Evolutionary conservation across 108 stramenopile species (phyloP), one percentile per base, ranked within the genome.

Genomic region (Conticribra guillardii): DNA sequence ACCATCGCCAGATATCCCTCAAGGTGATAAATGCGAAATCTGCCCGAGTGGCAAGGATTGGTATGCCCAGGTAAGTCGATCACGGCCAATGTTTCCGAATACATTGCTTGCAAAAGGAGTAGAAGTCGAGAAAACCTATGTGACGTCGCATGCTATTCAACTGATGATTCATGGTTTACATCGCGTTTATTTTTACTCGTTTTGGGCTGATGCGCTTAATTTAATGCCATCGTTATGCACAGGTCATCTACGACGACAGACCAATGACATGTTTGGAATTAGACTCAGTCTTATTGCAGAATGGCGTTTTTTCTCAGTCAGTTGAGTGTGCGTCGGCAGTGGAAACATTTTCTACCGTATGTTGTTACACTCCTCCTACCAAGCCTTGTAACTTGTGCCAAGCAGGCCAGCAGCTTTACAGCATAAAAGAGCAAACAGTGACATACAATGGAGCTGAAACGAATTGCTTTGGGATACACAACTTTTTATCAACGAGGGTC

Each of bases 211-310:
- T n/a, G n/a, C n/a, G n/a, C n/a, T n/a, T n/a, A n/a, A n/a, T n/a
- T n/a, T n/a, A n/a, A n/a, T n/a, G n/a, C n/a, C n/a, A 79, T 46
- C 72, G 78, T 70, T 79, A 79, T 56, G 78, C 78, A 11, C 58
- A 71, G 62, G 54, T 79, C 8, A 60, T 58, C 9, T 54, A 72
- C 66, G 61, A 54, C 58, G 78, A 64, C 19, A 79, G 49, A 18
- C 64, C 60, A 11, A 79, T 79, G 70, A 79, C 78, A 41, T 79
- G 78, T 60, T 51, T 79, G 64, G 78, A 79, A 55, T 59, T 79
- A 26, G 78, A 79, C 60, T 62, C 78, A 19, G 65, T 67, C 2
- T 60, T 79, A 37, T 29, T 79, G 53, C 31, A 28, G 33, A 37
- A 72, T 4, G 60, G 78, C 37, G 60, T 79, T 2, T 62, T 79